phyloP scores from a whole-genome alignment of 345 rosid genomes.

The Jatropha curcas region DNA sequence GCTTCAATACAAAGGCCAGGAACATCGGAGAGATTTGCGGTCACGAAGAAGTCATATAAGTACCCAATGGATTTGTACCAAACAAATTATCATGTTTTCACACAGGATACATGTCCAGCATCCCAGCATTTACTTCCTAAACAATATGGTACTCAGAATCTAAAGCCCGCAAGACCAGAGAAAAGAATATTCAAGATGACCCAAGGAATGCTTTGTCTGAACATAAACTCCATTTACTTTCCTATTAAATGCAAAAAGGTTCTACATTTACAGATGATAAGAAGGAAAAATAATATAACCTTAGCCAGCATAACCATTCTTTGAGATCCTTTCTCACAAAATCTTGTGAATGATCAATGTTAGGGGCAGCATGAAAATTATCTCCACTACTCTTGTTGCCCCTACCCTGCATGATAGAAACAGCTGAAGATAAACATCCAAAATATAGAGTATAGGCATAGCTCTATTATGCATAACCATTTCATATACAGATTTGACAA shows the following conservation, averaged over 20 bases:
- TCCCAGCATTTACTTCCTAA: not conserved
- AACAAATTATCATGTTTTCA: not conserved
- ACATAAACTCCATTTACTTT: not conserved
- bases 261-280: not conserved
- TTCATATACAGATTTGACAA: constrained; percentile 10
- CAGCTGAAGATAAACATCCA: not conserved
- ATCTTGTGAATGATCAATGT: constrained; percentile 97
- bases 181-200: not conserved
- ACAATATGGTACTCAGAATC: not conserved
- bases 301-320: constrained; percentile 95
- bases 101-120: not conserved
- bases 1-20: not conserved
- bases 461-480: constrained; percentile 7
- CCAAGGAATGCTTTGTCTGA: not conserved
- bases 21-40: not conserved
- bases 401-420: constrained; percentile 62
- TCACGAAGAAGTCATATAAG: not conserved
- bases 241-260: not conserved
- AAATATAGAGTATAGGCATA: not conserved
- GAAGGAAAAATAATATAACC: constrained; percentile 38
- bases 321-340: constrained; percentile 90
- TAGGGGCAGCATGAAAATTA: constrained; percentile 97
- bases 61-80: not conserved
- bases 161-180: not conserved
- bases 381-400: constrained; percentile 99